A percentile compares a stretch with the other conserved stretches of the same genome.
Evolutionary conservation across 208 protist genomes (phyloP).

Genomic region (Trypanosoma melophagium): DNA sequence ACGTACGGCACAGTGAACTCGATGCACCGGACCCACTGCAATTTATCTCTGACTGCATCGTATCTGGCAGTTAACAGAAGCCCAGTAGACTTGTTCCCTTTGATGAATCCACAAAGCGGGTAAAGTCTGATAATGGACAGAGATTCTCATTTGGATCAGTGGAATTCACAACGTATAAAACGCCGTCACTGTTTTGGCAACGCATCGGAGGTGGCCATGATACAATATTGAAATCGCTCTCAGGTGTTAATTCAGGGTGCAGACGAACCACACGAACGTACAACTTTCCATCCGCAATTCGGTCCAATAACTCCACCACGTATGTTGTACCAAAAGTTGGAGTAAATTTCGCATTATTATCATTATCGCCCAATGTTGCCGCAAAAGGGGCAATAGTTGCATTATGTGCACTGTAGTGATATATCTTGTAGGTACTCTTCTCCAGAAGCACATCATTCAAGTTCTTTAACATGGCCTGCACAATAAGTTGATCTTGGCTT

Average conservation of each 20-base stretch:
- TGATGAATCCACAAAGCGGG: neutral
- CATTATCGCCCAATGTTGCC: conserved; percentile 31
- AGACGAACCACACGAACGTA: neutral
- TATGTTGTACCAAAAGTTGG: neutral
- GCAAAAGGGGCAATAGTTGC: conserved; percentile 41
- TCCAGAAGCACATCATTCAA: conserved; percentile 27
- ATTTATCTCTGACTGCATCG: neutral
- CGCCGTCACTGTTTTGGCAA: neutral
- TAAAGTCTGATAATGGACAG: neutral
- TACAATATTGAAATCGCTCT: neutral
- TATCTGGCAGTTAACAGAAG: neutral
- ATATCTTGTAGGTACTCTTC: conserved; percentile 44
- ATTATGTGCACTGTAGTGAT: conserved; percentile 69
- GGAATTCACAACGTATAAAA: neutral
- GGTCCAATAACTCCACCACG: neutral
- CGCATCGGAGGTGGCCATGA: neutral
- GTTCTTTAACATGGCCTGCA: conserved; percentile 32
- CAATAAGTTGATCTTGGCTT: conserved; percentile 35
- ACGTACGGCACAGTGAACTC: neutral
- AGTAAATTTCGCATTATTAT: conserved; percentile 1
- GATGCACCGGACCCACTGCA: neutral
- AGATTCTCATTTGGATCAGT: neutral
- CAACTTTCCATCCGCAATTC: neutral
- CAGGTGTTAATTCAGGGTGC: neutral
- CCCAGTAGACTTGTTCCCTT: neutral